A percentile compares a stretch with the other conserved stretches of the same genome.
Conservation (phyloP, 2,329 filamentous ascomycete genomes). For the Cladobotryum mycophilum region DNA sequence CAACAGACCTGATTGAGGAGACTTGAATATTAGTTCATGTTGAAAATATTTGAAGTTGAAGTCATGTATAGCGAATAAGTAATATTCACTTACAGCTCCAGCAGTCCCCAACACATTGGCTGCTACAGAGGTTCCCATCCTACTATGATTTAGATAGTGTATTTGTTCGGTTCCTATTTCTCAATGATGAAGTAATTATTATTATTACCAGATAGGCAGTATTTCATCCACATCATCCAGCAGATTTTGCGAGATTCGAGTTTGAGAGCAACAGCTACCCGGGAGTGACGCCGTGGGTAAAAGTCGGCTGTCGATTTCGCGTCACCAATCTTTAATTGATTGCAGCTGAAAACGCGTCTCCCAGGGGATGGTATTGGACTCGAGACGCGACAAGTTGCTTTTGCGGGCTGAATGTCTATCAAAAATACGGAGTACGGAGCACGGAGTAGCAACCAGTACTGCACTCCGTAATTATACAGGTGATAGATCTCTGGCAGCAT, state of each 20-base stretch:
- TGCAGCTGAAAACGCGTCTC: slow-evolving; percentile 23
- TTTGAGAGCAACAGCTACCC: slow-evolving; percentile 7
- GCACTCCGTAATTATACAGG: too few relatives aligned
- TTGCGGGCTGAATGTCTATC: too few relatives aligned
- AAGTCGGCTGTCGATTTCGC: not conserved
- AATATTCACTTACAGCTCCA: slow-evolving; percentile 41
- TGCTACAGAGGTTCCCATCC: slow-evolving; percentile 49
- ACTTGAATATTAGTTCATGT: not conserved
- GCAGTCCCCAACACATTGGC: slow-evolving; percentile 54
- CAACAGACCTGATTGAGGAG: slow-evolving; percentile 44
- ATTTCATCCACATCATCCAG: too few relatives aligned
- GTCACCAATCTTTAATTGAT: slow-evolving; percentile 20
- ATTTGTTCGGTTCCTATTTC: too few relatives aligned
- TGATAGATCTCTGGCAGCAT: too few relatives aligned
- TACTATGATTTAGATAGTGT: not conserved
- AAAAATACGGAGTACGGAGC: too few relatives aligned
- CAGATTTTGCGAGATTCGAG: not conserved
- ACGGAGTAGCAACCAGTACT: slow-evolving; percentile 1
- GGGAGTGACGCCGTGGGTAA: too few relatives aligned
- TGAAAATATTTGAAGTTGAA: too few relatives aligned
- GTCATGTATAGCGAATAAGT: not conserved
- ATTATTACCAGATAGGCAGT: too few relatives aligned
- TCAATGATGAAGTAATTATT: too few relatives aligned
- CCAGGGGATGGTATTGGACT: not conserved
- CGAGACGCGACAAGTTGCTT: slow-evolving; percentile 12